Base-by-base conservation (phyloP, 345 rosid species). In the Gossypium bickii region DNA sequence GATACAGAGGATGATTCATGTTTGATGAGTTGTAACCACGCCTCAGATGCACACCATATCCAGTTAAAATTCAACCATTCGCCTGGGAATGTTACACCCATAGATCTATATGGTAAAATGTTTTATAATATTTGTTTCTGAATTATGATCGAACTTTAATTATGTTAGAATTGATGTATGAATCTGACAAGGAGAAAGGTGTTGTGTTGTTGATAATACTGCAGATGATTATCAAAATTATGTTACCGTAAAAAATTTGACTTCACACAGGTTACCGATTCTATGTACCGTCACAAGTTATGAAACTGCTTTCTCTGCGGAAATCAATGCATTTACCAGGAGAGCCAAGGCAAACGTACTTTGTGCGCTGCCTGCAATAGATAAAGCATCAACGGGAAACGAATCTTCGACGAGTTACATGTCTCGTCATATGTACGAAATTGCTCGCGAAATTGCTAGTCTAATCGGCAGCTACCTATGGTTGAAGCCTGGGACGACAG, bases 371-470 rank as follows among this genome's bases (percentile, higher is more conserved):
- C 72, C 72, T 17, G 58, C 60, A 27, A 69, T 16, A 27, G 24
- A 12, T 27, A 17, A 69, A 69, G 2, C 72, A 69, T 4, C 59
- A 9, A 49, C 17, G 25, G 24, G 0, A 17, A 69, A 51, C 5
- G 72, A 69, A 69, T 49, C 72, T 10, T 69, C 72, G 4, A 51
- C 45, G 3, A 69, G 59, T 17, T 69, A 69, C 45, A 17, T 51
- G 45, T 69, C 72, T 51, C 22, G 72, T 10, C 59, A 69, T 51
- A 51, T 69, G 59, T 27, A 69, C 29, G 25, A 51, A 16, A 69
- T 69, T 17, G 41, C 15, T 68, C 45, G 45, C 3, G 1, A 25
- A 1, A 49, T 69, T 49, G 59, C 72, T 10, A 2, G 10, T 16
- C 9, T 69, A 69, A 51, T 69, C 4, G 24, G 59, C 9, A 0